Evolutionary conservation across 75 land plant genomes (phyloP), one percentile per base, ranked within the genome.

Genomic region (Cryptomeria japonica): DNA sequence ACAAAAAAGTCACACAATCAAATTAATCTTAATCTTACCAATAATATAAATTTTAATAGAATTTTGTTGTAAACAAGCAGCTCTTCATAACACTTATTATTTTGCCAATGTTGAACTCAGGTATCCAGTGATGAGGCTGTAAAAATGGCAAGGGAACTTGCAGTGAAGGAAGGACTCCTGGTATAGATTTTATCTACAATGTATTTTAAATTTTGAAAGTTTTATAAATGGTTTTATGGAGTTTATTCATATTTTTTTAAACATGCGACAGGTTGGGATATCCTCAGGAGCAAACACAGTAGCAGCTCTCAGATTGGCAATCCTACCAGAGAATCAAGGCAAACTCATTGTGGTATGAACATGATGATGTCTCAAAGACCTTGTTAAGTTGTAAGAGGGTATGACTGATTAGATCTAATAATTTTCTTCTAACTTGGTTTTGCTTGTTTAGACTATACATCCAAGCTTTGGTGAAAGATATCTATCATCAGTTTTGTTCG

Each of bases 401-500:
- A 49, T 49, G 12, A 8, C 1, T 51, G 55, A 51, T 14, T 51
- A 12, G 16, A 51, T 64, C 19, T 25, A 64, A 25, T 64, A 25
- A 64, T 64, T 64, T 64, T 64, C 28, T 64, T 64, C 25, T 25
- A 25, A 25, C 28, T 64, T 64, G 70, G 8, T 25, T 61, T n/a
- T 64, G n/a, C 5, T 78, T 19, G n/a, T 89, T 38, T 92, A 96
- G 97, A 96, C 91, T 25, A 83, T 96, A 79, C 93, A 94, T 86
- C 96, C 97, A 51, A 95, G 97, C 89, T 95, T 95, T 76, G 97
- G 97, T 32, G 96, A 95, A 84, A 88, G 97, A 36, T 96, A 96
- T 47, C 87, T 96, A 77, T 94, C 97, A 1, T 93, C 97, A 8
- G 92, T 93, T 68, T 91, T 96, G 55, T 96, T 94, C 86, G 93